A percentile compares a stretch with the other conserved stretches of the same genome.
Evolutionary conservation across 2,329 filamentous ascomycete genomes (phyloP).

Genomic region (Emydomyces testavorans): DNA sequence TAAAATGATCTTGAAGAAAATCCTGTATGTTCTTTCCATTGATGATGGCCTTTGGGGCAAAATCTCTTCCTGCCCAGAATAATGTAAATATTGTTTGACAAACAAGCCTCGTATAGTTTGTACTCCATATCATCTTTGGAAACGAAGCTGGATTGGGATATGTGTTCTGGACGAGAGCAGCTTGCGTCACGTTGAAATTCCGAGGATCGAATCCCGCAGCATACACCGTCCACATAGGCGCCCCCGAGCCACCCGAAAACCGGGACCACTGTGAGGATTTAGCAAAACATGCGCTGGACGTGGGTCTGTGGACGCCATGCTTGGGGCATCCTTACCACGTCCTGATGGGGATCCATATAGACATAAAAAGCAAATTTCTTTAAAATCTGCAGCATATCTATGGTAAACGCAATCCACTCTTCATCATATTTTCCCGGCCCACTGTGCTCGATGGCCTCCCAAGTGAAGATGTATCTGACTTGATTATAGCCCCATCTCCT

Average conservation of each 20-base stretch:
- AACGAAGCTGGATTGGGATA: conserved; percentile 74
- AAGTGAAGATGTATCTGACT: conserved; percentile 92
- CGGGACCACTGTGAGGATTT: conserved; percentile 62
- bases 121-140: conserved; percentile 99
- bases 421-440: conserved; percentile 91
- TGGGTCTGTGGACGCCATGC: background rate
- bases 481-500: conserved; percentile 91
- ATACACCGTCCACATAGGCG: conserved; percentile 95
- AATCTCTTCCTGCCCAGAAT: conserved; percentile 82
- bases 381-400: conserved; percentile 68
- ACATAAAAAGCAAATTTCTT: conserved; percentile 89
- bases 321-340: conserved; percentile 50
- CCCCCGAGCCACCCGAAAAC: conserved; percentile 85
- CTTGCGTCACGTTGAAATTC: conserved; percentile 74
- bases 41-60: conserved; percentile 91
- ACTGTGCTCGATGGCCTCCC: conserved; percentile 93
- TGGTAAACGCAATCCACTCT: conserved; percentile 82
- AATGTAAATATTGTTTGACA: conserved; percentile 86
- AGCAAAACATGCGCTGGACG: background rate
- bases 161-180: conserved; percentile 88
- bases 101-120: conserved; percentile 82
- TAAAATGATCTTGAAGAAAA: conserved; percentile 78
- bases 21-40: conserved; percentile 94
- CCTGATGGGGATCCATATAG: conserved; percentile 98
- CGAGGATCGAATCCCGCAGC: conserved; percentile 83